These are phyloP conservation scores for Biscogniauxia marginata DNA, from an alignment of 2,329 filamentous ascomycete species.

Conservation along the genomic window DNA sequence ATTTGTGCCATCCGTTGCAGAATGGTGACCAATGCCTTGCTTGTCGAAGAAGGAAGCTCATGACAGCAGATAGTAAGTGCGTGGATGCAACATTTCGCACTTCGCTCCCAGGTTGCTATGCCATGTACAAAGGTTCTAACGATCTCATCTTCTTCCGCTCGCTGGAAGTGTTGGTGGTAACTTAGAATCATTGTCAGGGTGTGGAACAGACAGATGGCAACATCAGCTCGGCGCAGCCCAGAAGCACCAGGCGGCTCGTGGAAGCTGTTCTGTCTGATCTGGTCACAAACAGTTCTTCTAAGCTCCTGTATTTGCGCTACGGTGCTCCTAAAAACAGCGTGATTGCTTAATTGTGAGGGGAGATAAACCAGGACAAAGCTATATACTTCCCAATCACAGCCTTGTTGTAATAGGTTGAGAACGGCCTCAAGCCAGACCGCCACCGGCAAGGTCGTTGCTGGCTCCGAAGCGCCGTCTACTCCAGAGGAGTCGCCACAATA, in stretches of 20 bases:
- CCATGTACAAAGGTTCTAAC: conserved; percentile 84
- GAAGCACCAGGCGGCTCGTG: conserved; percentile 78
- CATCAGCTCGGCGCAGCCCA: conserved; percentile 80
- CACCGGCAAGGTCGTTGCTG: conserved; percentile 53
- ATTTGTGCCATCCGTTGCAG: conserved; percentile 93
- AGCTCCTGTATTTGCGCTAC: conserved; percentile 74
- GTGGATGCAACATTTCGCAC: conserved; percentile 90
- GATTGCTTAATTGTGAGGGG: conserved; percentile 85
- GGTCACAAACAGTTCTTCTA: conserved; percentile 75
- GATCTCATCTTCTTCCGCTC: conserved; percentile 84
- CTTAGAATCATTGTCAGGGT: conserved; percentile 83
- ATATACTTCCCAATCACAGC: conserved; percentile 87
- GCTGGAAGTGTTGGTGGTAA: conserved; percentile 82
- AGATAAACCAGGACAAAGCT: conserved; percentile 86
- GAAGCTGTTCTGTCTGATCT: conserved; percentile 74
- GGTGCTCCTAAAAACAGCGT: conserved; percentile 75
- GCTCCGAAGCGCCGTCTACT: conserved; percentile 17
- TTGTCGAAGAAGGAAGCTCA: conserved; percentile 83
- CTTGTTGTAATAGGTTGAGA: conserved; percentile 69
- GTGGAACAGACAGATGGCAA: conserved; percentile 86
- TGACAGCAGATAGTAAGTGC: conserved; percentile 93
- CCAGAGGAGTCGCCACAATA: conserved; percentile 20
- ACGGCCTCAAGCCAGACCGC: conserved; percentile 75
- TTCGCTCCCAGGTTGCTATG: conserved; percentile 79
- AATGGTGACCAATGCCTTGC: conserved; percentile 80